Evolutionary conservation across 1,284 basidiomycete species (phyloP).

Genomic region (Ganoderma meredithae): DNA sequence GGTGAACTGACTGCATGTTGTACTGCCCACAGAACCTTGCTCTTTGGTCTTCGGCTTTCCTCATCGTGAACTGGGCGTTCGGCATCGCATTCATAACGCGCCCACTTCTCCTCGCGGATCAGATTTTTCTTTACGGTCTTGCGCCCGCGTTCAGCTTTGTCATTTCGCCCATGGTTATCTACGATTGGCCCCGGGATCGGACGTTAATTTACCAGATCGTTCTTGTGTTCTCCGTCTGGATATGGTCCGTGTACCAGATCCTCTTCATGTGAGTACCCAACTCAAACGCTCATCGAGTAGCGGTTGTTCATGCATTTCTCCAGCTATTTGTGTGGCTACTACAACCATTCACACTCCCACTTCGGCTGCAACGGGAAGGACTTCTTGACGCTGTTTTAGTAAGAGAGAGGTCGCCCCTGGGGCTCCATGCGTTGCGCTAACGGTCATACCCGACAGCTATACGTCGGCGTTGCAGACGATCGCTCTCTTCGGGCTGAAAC

Average conservation of each 20-base stretch:
- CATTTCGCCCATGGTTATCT: conserved; percentile 63
- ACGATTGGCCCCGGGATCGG: conserved; percentile 73
- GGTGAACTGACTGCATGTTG: neutral
- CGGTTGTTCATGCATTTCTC: neutral
- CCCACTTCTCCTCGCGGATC: conserved; percentile 57
- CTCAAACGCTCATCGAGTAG: neutral
- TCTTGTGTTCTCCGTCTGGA: conserved; percentile 62
- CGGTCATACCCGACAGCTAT: conserved; percentile 41
- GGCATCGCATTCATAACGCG: conserved; percentile 57
- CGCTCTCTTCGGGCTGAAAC: conserved; percentile 78
- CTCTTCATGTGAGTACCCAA: conserved; percentile 59
- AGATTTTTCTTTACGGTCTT: conserved; percentile 71
- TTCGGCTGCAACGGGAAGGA: conserved; percentile 57
- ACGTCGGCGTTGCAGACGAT: conserved; percentile 76
- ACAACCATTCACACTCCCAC: conserved; percentile 41
- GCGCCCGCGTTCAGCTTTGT: conserved; percentile 50
- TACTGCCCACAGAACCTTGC: conserved; percentile 54
- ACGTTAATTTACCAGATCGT: conserved; percentile 65
- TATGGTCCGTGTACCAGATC: conserved; percentile 58
- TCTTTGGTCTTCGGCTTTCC: conserved; percentile 69
- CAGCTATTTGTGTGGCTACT: conserved; percentile 67
- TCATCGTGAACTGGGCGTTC: conserved; percentile 76
- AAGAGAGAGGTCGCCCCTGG: conserved; percentile 38
- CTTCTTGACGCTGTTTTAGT: conserved; percentile 73
- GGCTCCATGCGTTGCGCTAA: neutral